A percentile compares a stretch with the other conserved stretches of the same genome.
phyloP scores from a whole-genome alignment of 768 basidiomycete species.

The Boletus coccyginus region DNA sequence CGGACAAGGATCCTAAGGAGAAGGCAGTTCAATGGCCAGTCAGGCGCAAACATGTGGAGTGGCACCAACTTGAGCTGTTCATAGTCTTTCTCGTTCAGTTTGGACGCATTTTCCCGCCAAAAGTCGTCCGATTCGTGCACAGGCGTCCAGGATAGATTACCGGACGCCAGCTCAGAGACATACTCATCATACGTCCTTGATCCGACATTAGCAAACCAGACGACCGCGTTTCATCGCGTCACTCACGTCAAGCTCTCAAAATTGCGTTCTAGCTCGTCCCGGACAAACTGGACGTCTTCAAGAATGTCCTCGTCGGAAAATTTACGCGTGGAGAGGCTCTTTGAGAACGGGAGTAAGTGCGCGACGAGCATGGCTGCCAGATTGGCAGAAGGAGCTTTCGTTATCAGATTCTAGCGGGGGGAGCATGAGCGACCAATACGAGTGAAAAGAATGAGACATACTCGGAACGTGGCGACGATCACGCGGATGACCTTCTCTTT shows the following conservation, averaged over 20 bases:
- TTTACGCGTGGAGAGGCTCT: conserved; percentile 80
- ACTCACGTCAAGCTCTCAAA: conserved; percentile 90
- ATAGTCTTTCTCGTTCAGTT: conserved; percentile 80
- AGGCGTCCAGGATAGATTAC: conserved; percentile 93
- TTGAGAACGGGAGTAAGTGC: conserved; percentile 81
- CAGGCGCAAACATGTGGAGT: neutral
- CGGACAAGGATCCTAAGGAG: conserved; percentile 64
- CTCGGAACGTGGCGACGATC: conserved; percentile 87
- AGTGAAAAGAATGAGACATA: conserved; percentile 30
- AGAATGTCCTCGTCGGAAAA: conserved; percentile 94
- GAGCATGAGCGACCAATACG: conserved; percentile 3
- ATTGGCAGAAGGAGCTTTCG: conserved; percentile 83
- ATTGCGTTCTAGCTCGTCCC: conserved; percentile 78
- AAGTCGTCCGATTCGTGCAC: conserved; percentile 96
- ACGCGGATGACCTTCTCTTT: conserved; percentile 98
- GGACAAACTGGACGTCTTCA: conserved; percentile 87
- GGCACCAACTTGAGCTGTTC: conserved; percentile 74
- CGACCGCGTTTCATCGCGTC: neutral
- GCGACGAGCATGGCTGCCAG: conserved; percentile 91
- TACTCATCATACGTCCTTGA: conserved; percentile 95
- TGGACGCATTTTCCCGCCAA: conserved; percentile 93
- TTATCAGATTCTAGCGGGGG: conserved; percentile 71
- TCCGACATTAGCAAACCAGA: neutral
- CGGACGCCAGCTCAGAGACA: conserved; percentile 82
- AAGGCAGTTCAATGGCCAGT: neutral